phyloP scores from a whole-genome alignment of 129 eudicot species.

The Flaveria trinervia region DNA sequence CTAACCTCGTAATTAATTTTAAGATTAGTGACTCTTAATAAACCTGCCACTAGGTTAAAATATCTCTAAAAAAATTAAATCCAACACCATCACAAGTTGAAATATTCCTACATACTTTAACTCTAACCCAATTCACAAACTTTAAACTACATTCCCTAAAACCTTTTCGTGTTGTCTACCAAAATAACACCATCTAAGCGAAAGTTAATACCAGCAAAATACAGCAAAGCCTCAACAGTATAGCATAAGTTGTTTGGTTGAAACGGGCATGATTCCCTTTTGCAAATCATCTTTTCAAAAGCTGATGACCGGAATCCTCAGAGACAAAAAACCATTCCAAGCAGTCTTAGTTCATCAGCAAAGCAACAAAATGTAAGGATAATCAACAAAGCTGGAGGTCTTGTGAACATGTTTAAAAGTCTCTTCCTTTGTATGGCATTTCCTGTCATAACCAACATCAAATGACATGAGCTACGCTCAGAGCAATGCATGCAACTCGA shows the following conservation, averaged over 20 bases:
- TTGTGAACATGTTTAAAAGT: constrained; percentile 36
- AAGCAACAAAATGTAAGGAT: not conserved
- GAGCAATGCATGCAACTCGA: not conserved
- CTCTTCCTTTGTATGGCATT: constrained; percentile 75
- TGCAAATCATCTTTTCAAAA: constrained; percentile 19
- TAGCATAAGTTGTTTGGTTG: not conserved
- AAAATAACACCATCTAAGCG: constrained; percentile 14
- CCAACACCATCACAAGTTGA: not conserved
- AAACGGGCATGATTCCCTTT: constrained; percentile 6
- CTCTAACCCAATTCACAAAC: constrained; percentile 22
- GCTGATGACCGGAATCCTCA: constrained; percentile 15
- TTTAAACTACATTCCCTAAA: constrained; percentile 21
- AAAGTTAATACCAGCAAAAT: constrained; percentile 1
- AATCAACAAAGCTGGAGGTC: constrained; percentile 10
- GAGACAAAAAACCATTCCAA: constrained; percentile 8
- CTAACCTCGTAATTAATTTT: no score
- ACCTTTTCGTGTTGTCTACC: constrained; percentile 7
- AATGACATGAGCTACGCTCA: not conserved
- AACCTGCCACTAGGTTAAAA: not conserved
- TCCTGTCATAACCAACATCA: constrained; percentile 44
- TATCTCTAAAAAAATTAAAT: constrained; percentile 4
- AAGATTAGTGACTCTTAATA: not conserved
- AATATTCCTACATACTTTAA: not conserved
- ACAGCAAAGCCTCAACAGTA: constrained; percentile 15
- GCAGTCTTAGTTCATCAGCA: constrained; percentile 6